Conservation (phyloP, 169 alveolate genomes). For the Eimeria tenella region DNA sequence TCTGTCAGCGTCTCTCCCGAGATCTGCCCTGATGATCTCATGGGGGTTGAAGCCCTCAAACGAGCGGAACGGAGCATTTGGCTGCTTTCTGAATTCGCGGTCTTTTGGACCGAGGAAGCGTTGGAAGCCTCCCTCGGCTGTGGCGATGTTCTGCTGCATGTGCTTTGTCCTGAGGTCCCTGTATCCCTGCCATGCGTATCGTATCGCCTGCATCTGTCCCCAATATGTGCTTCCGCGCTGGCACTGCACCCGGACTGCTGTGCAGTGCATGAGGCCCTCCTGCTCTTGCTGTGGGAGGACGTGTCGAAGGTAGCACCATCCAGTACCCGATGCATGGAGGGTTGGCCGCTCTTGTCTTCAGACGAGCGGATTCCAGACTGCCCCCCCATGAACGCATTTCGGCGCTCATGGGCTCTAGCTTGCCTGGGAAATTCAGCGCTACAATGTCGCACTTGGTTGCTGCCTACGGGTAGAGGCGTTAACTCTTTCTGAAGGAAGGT, state of each 20-base stretch:
- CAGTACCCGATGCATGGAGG: background rate
- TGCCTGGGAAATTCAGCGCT: conserved; percentile 27
- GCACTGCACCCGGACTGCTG: conserved; percentile 1
- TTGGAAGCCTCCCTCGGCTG: background rate
- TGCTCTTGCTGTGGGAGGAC: background rate
- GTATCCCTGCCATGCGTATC: background rate
- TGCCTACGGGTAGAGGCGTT: background rate
- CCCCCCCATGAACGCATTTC: conserved; percentile 11
- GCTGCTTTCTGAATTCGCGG: background rate
- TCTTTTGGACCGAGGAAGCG: conserved; percentile 1
- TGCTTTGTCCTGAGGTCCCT: background rate
- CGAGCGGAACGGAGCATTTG: background rate
- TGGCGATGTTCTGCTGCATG: background rate
- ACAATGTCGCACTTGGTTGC: conserved; percentile 5
- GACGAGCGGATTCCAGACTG: background rate
- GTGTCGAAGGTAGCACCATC: background rate
- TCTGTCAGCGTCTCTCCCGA: conserved; percentile 5
- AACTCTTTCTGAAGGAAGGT: conserved; percentile 38
- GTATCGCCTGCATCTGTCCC: conserved; percentile 1
- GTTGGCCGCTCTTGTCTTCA: background rate
- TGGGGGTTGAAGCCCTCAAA: background rate
- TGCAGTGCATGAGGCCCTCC: conserved; percentile 1
- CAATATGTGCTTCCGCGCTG: background rate
- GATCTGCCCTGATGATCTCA: background rate
- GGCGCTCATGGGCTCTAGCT: conserved; percentile 2